Evolutionary conservation across 208 protist species (phyloP), one percentile per base, ranked within the genome.

Genomic region (Naegleria lovaniensis): DNA sequence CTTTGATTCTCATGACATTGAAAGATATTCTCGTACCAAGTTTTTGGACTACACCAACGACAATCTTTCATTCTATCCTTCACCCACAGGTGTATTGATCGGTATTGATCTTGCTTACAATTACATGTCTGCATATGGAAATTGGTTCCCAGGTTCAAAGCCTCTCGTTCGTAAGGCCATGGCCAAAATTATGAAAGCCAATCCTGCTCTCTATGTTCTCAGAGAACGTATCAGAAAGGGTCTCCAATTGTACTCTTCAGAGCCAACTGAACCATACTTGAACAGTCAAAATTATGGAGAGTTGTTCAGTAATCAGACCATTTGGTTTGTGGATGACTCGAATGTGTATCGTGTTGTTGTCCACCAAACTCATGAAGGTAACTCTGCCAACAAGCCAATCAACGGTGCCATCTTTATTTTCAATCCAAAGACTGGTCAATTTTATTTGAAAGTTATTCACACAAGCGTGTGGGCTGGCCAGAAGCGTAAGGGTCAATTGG

Each of bases 361-460:
- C 92, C 99, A 99, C 94, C 99, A 99, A 91, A 99, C 99, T 9
- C 98, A 99, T 85, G 98, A 99, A 92, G 99, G 99, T 91, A 99
- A 99, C 92, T 95, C 98, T 85, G 98, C 98, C 91, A 97, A 96
- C 89, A 96, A 97, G 90, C 98, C 98, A 16, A 97, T 99, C 83
- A 99, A 99, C 95, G 98, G 98, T 67, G 98, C 97, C 7, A 99
- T 99, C 90, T 99, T 99, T 92, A 98, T 99, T 88, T 99, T 99
- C 95, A 99, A 99, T 94, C 99, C 99, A 52, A 94, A 98, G 43
- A 99, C 98, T 6, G 99, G 99, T 33, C 97, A 99, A 92, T 94
- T 99, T 11, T 99, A 99, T 95, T 95, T 99, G 88, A 99, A 99
- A 94, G 98, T 99, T 59, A 99, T 99, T 91, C 99, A 99, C 95